Base-by-base conservation (phyloP, 1,139 yeast genomes). In the Suhomyces bokatorum region DNA sequence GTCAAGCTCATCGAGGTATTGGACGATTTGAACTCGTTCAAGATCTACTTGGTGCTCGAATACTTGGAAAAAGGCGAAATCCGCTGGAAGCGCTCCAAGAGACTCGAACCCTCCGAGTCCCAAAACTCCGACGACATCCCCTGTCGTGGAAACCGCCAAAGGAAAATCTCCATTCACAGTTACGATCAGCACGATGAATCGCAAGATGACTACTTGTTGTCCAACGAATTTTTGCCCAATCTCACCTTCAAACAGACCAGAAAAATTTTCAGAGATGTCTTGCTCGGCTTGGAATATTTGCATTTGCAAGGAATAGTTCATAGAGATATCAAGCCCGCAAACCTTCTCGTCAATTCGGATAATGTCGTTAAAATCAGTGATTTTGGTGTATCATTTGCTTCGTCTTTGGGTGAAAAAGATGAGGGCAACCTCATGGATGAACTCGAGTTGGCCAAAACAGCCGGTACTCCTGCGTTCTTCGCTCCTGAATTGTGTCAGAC, bases 311-410 rank as follows among this genome's bases (percentile, higher is more conserved):
- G 97, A 6, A 89, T 95, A 44, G 88, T 95, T 15, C 99, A 95
- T 65, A 79, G 99, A 48, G 99, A 95, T 65, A 93, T 95, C 48
- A 95, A 95, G 62, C 99, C 99, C 0, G 97, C 99, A 2, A 95
- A 95, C 60, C 67, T 95, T 47, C 73, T 95, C 44, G 82, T 90
- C 4, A 77, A 88, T 31, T 73, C 80, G 15, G 84, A 87, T 52
- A 83, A 85, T 44, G 74, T 77, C 5, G 98, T 93, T 27, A 93
- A 93, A 64, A 95, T 95, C 29, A 86, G 96, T 24, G 99, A 93
- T 68, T 95, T 95, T 67, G 99, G 99, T 15, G 97, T 95, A 9
- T 90, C 98, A 1, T 87, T 88, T 66, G 95, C 95, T 1, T 76
- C 87, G 0, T 75, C 81, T 2, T 68, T 86, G 50, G 76, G 69